Percentiles rank a stretch among this genome's conserved stretches.
Evolutionary conservation across 345 rosid species (phyloP).

Genomic region (Rubroshorea leprosula): DNA sequence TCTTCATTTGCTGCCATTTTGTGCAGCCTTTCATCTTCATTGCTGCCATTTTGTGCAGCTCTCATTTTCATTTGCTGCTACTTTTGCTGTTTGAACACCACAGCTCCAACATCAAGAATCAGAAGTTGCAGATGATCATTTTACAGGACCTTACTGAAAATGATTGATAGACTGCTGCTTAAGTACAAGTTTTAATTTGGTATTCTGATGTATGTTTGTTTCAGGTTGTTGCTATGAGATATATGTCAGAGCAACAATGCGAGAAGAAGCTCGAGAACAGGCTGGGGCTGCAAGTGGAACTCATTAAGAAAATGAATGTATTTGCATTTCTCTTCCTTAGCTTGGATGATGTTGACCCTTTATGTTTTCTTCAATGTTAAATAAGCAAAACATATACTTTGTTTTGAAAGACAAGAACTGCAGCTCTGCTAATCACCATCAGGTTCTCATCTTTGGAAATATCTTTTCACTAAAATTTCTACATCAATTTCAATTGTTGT

Average conservation of each 20-base stretch:
- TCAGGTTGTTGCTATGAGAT: slow-evolving; percentile 97
- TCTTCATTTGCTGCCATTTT: too few relatives aligned
- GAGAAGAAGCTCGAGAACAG: slow-evolving; percentile 62
- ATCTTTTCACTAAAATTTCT: not conserved
- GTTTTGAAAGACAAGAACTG: slow-evolving; percentile 13
- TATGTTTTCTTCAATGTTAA: not conserved
- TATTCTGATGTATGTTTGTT: slow-evolving; percentile 1
- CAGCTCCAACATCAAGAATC: not conserved
- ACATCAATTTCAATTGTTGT: not conserved
- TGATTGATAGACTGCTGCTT: not conserved
- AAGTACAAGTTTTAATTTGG: not conserved
- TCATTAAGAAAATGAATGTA: slow-evolving; percentile 19
- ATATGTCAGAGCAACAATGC: slow-evolving; percentile 62
- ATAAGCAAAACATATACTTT: slow-evolving; percentile 1
- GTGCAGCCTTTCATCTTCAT: too few relatives aligned
- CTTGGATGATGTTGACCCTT: not conserved
- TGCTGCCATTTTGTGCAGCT: too few relatives aligned
- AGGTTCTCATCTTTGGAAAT: not conserved
- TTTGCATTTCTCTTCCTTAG: not conserved
- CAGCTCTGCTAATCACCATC: not conserved
- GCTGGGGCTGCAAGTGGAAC: slow-evolving; percentile 23
- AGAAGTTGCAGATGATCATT: not conserved
- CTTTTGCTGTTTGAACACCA: not conserved
- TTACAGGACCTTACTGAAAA: not conserved
- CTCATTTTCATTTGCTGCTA: too few relatives aligned